These are phyloP conservation scores for Aspergillus sp. DNA, from an alignment of 2,329 filamentous ascomycete genomes.

Conservation along the genomic window DNA sequence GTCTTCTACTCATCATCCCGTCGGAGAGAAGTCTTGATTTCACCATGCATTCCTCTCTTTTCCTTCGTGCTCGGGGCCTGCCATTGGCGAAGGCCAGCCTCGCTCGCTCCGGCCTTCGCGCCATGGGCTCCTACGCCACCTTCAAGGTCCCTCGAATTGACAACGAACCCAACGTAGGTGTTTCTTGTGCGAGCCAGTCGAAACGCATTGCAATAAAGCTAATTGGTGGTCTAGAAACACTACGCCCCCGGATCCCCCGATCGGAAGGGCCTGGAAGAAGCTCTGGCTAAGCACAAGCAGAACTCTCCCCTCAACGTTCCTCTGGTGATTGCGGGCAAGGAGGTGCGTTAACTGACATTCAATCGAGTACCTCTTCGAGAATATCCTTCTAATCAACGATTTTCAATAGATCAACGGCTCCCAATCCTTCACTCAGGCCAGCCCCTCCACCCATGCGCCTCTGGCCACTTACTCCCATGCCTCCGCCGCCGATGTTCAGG, in stretches of 20 bases:
- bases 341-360: slow-evolving; percentile 52
- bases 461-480: slow-evolving; percentile 86
- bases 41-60: slow-evolving; percentile 30
- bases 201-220: not conserved
- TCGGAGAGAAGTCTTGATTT: slow-evolving; percentile 2
- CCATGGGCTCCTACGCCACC: slow-evolving; percentile 64
- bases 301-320: slow-evolving; percentile 75
- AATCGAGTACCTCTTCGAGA: not conserved
- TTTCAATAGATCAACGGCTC: slow-evolving; percentile 31
- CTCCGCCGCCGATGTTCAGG: slow-evolving; percentile 69
- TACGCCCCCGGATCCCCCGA: slow-evolving; percentile 82
- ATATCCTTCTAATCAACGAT: not conserved
- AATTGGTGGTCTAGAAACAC: slow-evolving; percentile 63
- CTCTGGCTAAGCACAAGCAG: slow-evolving; percentile 68
- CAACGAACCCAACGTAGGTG: slow-evolving; percentile 93
- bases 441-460: slow-evolving; percentile 77
- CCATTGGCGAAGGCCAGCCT: slow-evolving; percentile 22
- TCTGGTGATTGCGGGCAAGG: slow-evolving; percentile 77
- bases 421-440: slow-evolving; percentile 61
- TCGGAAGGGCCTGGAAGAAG: slow-evolving; percentile 71
- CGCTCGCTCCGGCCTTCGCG: slow-evolving; percentile 22
- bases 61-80: slow-evolving; percentile 28
- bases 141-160: slow-evolving; percentile 85
- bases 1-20: not conserved
- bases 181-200: not conserved